These are phyloP conservation scores for Balamuthia mandrillaris DNA, from an alignment of 208 protist species.

Conservation along the genomic window DNA sequence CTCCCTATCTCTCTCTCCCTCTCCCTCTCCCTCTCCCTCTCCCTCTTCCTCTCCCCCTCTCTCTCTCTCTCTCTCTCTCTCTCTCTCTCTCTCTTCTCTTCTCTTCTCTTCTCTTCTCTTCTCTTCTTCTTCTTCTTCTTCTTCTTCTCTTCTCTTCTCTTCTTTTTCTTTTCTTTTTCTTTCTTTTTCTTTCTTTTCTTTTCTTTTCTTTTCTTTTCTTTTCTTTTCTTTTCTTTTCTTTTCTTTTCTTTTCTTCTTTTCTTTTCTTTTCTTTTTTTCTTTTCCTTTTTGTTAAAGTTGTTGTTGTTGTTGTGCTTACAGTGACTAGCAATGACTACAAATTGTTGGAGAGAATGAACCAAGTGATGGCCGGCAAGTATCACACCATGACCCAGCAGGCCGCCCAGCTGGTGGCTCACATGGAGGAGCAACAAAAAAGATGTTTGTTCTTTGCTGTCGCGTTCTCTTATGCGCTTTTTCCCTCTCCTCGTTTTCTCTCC, in stretches of 20 bases:
- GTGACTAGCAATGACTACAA: constrained; percentile 33
- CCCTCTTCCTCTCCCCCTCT: too few relatives aligned
- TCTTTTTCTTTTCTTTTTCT: too few relatives aligned
- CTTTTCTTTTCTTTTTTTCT: background rate
- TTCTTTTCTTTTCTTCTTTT: background rate
- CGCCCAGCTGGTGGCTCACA: constrained; percentile 10
- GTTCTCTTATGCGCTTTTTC: too few relatives aligned
- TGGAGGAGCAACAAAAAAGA: constrained; percentile 35
- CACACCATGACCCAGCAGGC: constrained; percentile 32
- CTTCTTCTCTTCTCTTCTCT: too few relatives aligned
- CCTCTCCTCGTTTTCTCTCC: too few relatives aligned
- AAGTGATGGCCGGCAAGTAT: constrained; percentile 10
- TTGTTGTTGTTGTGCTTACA: background rate
- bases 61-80: too few relatives aligned
- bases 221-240: background rate
- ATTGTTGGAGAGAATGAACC: constrained; percentile 31
- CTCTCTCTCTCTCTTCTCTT: too few relatives aligned
- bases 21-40: too few relatives aligned
- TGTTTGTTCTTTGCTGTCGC: background rate
- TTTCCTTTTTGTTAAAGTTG: background rate
- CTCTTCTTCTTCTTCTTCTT: too few relatives aligned
- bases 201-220: background rate
- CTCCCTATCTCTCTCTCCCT: too few relatives aligned
- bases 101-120: too few relatives aligned
- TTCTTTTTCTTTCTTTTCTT: too few relatives aligned